Evolutionary conservation across 768 basidiomycete genomes (phyloP), one percentile per base, ranked within the genome.

Genomic region (Lactarius trivialis): DNA sequence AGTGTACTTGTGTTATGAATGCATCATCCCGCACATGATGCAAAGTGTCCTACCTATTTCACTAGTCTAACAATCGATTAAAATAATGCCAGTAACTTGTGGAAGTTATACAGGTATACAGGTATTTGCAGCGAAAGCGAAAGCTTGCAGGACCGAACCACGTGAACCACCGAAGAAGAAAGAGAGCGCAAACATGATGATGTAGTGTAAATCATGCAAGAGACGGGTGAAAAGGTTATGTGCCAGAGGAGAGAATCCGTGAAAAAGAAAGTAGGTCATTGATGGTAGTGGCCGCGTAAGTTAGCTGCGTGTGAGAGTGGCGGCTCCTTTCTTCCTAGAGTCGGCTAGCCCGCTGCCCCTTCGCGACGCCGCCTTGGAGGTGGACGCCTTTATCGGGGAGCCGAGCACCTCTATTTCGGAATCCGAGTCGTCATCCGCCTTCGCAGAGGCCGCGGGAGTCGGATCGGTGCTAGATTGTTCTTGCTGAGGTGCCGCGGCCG

Each of bases 391-490:
- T 19, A 52, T 53, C 4, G 56, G 52, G 2, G 55, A 28, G 14
- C 55, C 56, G 49, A 67, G 56, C 2, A 67, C 64, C 32, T 63
- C 64, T 32, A 67, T 61, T 36, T 67, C 66, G 37, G 63, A 65
- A 52, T 67, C 66, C 2, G 60, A 56, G 7, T 65, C 66, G 34
- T 57, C 14, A 1, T 55, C 59, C 3, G 65, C 62, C 45, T 51
- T 63, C 9, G 58, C 28, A 19, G 65, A 60, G 32, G 37, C 56
- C 19, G 64, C 57, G 5, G 64, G 64, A 2, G 63, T 58, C n/a
- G 32, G 51, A 12, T 41, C 57, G 37, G 48, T 60, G 14, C 52
- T 60, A 39, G 55, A 48, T 30, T 45, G 43, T 15, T n/a, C 17
- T 15, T 53, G 55, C 55, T 57, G 53, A 36, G 52, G 59, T 17